Evolutionary conservation across 1,139 yeast genomes (phyloP), one percentile per base, ranked within the genome.

Genomic region (Kodamaea anthophila): DNA sequence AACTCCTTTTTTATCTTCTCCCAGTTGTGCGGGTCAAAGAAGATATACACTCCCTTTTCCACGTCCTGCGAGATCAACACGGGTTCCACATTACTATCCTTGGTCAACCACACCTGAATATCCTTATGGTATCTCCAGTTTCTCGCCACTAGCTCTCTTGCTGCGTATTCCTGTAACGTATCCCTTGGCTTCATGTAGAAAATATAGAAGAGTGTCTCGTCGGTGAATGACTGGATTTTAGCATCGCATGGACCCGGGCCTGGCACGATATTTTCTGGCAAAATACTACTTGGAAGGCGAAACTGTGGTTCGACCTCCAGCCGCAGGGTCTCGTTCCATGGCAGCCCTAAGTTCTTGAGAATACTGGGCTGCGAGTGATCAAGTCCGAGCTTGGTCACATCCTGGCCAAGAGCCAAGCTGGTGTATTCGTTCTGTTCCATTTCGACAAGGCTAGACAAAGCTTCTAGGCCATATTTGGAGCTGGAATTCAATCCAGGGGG

Each of bases 51-150:
- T 2, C 98, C 97, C 40, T 91, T 76, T 58, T 93, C 98, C 29
- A 91, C 87, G 40, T 83, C 84, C 31, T 79, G 82, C 18, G 86
- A 76, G 33, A 86, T 87, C 43, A 80, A 81, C 10, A 85, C 74
- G 1, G 97, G 96, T 52, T 91, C 97, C 39, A 81, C 78, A 46
- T 77, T 74, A 23, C 95, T 85, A 48, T 88, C 96, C 56, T 91
- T 93, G 10, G 98, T 91, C 37, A 93, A 64, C 98, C 98, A 93
- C 28, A 93, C 87, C 58, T 88, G 94, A 35, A 91, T 72, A 39
- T 86, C 95, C 58, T 88, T 91, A 58, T 93, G 98, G 49, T 85
- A 93, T 42, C 98, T 73, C 99, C 99, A 93, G 57, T 88, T 91
- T 44, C 98, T 71, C 37, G 79, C 79, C 47, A 77, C 78, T 46